Evolutionary conservation across 1,139 yeast genomes (phyloP).

Genomic region (Pneumocystis murina): DNA sequence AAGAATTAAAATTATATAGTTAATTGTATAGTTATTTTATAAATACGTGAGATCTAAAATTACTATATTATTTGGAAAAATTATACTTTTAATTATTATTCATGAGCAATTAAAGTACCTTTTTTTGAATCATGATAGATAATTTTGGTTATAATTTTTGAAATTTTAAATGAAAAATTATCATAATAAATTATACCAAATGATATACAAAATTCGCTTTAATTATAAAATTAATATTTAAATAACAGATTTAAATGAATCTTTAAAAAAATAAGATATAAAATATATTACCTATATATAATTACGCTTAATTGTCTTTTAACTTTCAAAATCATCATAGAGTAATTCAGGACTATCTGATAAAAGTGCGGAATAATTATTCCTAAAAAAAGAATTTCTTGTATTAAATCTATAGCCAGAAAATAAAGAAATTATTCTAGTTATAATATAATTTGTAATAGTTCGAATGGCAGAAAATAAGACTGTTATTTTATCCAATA

Average conservation of each 20-base stretch:
- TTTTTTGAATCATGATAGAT: too few relatives aligned
- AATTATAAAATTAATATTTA: too few relatives aligned
- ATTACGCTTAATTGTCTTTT: neutral
- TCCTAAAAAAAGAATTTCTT: constrained; percentile 18
- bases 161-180: too few relatives aligned
- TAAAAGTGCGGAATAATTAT: constrained; percentile 16
- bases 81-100: too few relatives aligned
- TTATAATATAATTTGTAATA: constrained; percentile 7
- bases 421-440: constrained; percentile 10
- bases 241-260: neutral
- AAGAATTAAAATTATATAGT: neutral
- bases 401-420: constrained; percentile 13
- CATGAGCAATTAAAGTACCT: too few relatives aligned
- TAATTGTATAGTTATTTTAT: neutral
- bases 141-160: too few relatives aligned
- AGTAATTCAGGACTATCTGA: constrained; percentile 14
- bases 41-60: too few relatives aligned
- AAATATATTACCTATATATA: neutral
- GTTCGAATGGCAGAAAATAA: constrained; percentile 22
- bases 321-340: neutral
- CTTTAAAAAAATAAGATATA: neutral
- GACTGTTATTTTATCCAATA: constrained; percentile 23
- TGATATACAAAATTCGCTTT: too few relatives aligned
- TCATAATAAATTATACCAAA: too few relatives aligned
- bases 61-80: too few relatives aligned